phyloP scores from a whole-genome alignment of 345 rosid genomes.

The Kernera saxatilis region DNA sequence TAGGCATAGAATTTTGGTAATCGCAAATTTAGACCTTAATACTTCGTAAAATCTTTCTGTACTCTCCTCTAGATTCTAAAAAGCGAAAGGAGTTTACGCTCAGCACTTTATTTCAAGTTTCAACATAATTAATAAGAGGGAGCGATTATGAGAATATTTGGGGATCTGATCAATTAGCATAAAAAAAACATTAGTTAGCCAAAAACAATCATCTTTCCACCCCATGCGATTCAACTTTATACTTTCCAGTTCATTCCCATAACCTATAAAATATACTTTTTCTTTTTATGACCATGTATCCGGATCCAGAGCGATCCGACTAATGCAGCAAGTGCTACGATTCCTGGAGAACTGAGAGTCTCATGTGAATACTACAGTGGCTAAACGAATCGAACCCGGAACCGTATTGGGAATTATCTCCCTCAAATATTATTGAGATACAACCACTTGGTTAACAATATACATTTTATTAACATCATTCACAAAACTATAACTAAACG shows the following conservation, averaged over 20 bases:
- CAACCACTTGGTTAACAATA: too few species aligned
- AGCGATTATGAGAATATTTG: conserved; percentile 25
- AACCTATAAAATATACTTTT: not conserved
- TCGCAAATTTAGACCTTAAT: not conserved
- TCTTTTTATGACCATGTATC: too few species aligned
- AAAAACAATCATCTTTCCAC: conserved; percentile 28
- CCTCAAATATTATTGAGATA: too few species aligned
- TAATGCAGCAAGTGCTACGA: not conserved
- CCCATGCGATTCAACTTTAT: conserved; percentile 27
- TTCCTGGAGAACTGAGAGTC: too few species aligned
- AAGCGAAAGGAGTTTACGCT: conserved; percentile 19
- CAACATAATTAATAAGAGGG: conserved; percentile 15
- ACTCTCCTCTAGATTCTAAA: conserved; percentile 23
- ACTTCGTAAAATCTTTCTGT: not conserved
- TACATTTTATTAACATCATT: not conserved
- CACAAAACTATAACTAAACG: not conserved
- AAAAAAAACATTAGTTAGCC: conserved; percentile 2
- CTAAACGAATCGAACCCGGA: too few species aligned
- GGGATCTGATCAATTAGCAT: conserved; percentile 31
- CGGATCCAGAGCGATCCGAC: not conserved
- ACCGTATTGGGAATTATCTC: too few species aligned
- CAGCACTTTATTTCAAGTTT: conserved; percentile 26
- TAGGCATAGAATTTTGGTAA: not conserved
- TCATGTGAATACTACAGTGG: too few species aligned
- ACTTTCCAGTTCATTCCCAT: conserved; percentile 33